Evolutionary conservation across 2,329 filamentous ascomycete genomes (phyloP), one percentile per base, ranked within the genome.

Genomic region (Sclerotinia spermophila): DNA sequence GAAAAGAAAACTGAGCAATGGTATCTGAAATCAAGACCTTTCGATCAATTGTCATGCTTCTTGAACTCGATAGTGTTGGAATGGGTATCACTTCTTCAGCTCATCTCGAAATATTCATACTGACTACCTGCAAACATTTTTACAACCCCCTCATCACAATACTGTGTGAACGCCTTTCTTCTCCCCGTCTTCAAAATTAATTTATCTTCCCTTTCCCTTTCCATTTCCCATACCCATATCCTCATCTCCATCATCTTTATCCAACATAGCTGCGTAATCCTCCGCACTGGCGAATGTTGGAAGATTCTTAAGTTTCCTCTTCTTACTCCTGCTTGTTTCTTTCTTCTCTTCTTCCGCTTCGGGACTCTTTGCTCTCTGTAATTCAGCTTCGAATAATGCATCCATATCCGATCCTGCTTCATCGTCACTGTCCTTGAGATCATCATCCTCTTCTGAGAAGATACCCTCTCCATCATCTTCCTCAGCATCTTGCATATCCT

Each of bases 221-320:
- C 62, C 35, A n/a, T 8, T 66, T 45, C 62, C 69, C 69, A 48
- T 67, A 21, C 62, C 69, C 19, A 75, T 69, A 72, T 78, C 76
- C 65, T 79, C 79, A 72, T 89, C 89, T 73, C 89, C 89, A 67
- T 96, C 92, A 74, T 88, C 48, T 53, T 53, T 86, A 5, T 85
- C 92, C 79, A 97, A 82, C 82, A 97, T 86, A 77, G 91, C 92
- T 24, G 94, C 95, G 81, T 98, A 99, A 80, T 98, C 96, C 69
- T 98, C 96, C 44, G 87, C 91, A 44, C 93, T 96, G 30, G 96
- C 96, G 83, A 99, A 99, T 48, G 89, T 96, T 10, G 96, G 96
- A 76, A 99, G 84, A 74, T 89, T 89, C 86, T 94, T 97, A 81
- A 98, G 85, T 83, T 93, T 93, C 86, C 90, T 93, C 83, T 87